A percentile compares a stretch with the other conserved stretches of the same genome.
These are phyloP conservation scores for Breynia disticha DNA, from an alignment of 441 rosid genomes.

Conservation along the genomic window DNA sequence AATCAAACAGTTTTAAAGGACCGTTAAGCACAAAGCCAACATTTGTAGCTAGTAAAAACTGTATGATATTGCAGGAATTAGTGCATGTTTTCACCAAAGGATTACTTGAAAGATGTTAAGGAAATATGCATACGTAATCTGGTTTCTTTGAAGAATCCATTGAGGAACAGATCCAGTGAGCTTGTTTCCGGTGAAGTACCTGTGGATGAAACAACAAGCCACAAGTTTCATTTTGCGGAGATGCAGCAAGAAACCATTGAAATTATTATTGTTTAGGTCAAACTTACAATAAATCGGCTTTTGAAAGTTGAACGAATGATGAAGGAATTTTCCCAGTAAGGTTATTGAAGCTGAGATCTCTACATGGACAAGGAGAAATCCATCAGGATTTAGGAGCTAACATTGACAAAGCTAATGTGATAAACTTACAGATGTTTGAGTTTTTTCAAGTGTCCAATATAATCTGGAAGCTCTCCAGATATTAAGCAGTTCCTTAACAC, in stretches of 20 bases:
- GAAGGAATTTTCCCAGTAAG: constrained; percentile 61
- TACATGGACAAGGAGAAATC: constrained; percentile 21
- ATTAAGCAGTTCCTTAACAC: constrained; percentile 56
- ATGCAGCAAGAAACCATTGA: no score
- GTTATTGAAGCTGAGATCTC: constrained; percentile 80
- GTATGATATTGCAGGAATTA: no score
- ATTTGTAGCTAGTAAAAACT: no score
- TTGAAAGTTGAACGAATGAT: constrained; percentile 35
- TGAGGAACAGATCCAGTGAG: constrained; percentile 60
- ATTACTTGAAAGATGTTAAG: neutral
- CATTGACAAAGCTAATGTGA: neutral
- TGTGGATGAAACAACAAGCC: constrained; percentile 5
- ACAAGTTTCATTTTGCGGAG: no score
- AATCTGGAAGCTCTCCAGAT: constrained; percentile 51
- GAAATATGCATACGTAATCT: constrained; percentile 48
- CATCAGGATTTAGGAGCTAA: neutral
- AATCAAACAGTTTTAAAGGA: constrained; percentile 9
- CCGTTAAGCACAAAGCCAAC: no score
- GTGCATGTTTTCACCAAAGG: no score
- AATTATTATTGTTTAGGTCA: neutral
- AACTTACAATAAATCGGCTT: constrained; percentile 71
- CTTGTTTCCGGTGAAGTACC: constrained; percentile 73
- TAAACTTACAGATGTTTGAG: constrained; percentile 67
- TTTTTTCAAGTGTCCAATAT: constrained; percentile 44
- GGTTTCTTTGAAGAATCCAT: constrained; percentile 47